These are phyloP conservation scores for Cavenderia fasciculata DNA, from an alignment of 78 protist genomes.

Conservation along the genomic window DNA sequence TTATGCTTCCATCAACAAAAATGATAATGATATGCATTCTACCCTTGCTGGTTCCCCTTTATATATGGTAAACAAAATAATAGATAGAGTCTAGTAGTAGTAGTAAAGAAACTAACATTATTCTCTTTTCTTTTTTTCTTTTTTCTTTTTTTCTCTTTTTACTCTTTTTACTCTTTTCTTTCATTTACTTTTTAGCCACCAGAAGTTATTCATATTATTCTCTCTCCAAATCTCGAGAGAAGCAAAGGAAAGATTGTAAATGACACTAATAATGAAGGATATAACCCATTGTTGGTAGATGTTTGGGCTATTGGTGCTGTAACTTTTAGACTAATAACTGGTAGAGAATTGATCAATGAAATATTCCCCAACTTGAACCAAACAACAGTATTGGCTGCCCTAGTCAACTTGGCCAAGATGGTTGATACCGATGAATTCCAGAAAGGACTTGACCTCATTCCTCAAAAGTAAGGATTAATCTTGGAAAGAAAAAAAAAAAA, in stretches of 20 bases:
- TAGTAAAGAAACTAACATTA: no score
- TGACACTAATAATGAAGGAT: slow-evolving; percentile 26
- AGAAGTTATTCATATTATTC: slow-evolving; percentile 36
- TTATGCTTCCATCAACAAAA: slow-evolving; percentile 1
- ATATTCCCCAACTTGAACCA: slow-evolving; percentile 48
- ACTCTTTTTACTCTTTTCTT: no score
- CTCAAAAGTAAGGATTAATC: slow-evolving; percentile 2
- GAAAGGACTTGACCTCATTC: slow-evolving; percentile 36
- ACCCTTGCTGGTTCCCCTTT: slow-evolving; percentile 64
- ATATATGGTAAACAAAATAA: slow-evolving; percentile 50
- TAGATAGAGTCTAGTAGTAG: neutral
- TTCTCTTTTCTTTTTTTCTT: no score
- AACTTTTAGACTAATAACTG: slow-evolving; percentile 41
- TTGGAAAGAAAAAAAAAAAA: no score
- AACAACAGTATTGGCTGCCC: slow-evolving; percentile 47
- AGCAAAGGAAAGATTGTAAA: slow-evolving; percentile 31
- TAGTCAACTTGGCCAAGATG: slow-evolving; percentile 48
- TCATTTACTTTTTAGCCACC: slow-evolving; percentile 30
- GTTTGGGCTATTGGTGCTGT: slow-evolving; percentile 67
- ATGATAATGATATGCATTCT: slow-evolving; percentile 28
- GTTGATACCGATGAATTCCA: slow-evolving; percentile 53
- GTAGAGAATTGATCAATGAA: slow-evolving; percentile 30
- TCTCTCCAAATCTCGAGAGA: slow-evolving; percentile 50
- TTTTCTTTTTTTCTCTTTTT: no score
- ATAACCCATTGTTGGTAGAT: slow-evolving; percentile 52